Conservation (phyloP, 108 stramenopile genomes). For the Stephanodiscus minutulus region DNA sequence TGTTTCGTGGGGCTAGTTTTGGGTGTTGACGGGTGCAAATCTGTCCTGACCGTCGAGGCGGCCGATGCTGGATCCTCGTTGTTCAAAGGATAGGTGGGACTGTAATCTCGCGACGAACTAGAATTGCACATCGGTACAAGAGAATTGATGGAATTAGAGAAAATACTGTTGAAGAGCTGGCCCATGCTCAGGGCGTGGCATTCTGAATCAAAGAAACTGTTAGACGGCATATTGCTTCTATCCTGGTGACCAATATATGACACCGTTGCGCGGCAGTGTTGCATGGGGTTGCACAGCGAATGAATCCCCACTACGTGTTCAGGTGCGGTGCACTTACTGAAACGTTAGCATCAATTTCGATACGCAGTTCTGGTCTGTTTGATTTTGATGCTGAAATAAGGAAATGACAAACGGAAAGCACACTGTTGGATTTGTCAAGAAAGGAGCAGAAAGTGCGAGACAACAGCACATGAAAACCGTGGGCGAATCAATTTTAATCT, state of each 20-base stretch:
- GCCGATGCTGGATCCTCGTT: neutral
- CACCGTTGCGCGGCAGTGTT: neutral
- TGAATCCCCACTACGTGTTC: neutral
- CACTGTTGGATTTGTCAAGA: neutral
- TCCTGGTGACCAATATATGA: neutral
- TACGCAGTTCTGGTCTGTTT: neutral
- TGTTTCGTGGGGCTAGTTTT: neutral
- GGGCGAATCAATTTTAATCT: too few species aligned
- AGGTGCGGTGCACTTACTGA: neutral
- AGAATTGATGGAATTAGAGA: conserved; percentile 22
- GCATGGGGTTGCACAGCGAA: neutral
- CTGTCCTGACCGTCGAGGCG: neutral
- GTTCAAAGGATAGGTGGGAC: conserved; percentile 20
- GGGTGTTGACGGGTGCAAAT: neutral
- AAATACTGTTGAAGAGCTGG: conserved; percentile 17
- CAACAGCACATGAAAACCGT: too few species aligned
- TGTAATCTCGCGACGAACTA: conserved; percentile 3
- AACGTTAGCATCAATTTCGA: too few species aligned
- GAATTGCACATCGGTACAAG: conserved; percentile 1
- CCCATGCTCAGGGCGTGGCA: conserved; percentile 30
- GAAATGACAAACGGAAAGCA: too few species aligned
- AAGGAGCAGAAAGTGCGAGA: too few species aligned
- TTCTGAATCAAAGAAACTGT: conserved; percentile 11
- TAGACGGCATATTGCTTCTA: neutral
- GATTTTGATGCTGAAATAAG: neutral